A percentile compares a stretch with the other conserved stretches of the same genome.
Evolutionary conservation across 352 stramenopile species (phyloP).

Genomic region (Phytopythium litorale): DNA sequence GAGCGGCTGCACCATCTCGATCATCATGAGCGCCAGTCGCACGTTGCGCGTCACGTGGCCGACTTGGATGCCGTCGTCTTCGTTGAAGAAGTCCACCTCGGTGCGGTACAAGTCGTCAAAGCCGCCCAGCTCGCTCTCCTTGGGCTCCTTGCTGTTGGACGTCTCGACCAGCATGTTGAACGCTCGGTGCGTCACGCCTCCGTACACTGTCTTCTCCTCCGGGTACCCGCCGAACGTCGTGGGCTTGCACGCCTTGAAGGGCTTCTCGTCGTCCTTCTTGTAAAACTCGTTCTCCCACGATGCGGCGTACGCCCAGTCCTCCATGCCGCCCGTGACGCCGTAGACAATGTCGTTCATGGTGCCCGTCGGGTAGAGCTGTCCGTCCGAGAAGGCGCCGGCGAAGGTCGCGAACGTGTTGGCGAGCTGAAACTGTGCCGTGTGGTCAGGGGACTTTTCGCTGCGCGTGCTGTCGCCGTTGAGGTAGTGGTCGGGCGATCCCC

Average conservation of each 20-base stretch:
- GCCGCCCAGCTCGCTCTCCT: conserved; percentile 61
- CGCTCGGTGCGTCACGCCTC: conserved; percentile 89
- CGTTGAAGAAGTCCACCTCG: conserved; percentile 62
- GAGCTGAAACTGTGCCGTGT: conserved; percentile 63
- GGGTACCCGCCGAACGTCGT: conserved; percentile 90
- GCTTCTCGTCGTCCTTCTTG: conserved; percentile 24
- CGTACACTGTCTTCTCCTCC: conserved; percentile 90
- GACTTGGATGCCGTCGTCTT: conserved; percentile 37
- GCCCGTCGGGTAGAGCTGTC: conserved; percentile 70
- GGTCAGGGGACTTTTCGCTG: conserved; percentile 79
- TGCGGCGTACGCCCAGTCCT: conserved; percentile 96
- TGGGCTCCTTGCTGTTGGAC: conserved; percentile 88
- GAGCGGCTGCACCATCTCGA: conserved; percentile 95
- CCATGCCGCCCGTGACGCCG: conserved; percentile 95
- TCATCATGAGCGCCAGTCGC: conserved; percentile 90
- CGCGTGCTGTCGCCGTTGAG: conserved; percentile 31
- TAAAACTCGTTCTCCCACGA: conserved; percentile 82
- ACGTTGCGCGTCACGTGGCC: conserved; percentile 96
- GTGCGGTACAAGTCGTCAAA: conserved; percentile 59
- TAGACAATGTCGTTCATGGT: conserved; percentile 98
- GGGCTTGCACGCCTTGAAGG: conserved; percentile 80
- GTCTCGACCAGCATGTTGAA: conserved; percentile 98
- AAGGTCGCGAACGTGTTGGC: conserved; percentile 60
- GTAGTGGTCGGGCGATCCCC: conserved; percentile 92
- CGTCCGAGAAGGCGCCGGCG: conserved; percentile 66